Evolutionary conservation across 805 yeast species (phyloP).

Genomic region (Brettanomyces anomalus): DNA sequence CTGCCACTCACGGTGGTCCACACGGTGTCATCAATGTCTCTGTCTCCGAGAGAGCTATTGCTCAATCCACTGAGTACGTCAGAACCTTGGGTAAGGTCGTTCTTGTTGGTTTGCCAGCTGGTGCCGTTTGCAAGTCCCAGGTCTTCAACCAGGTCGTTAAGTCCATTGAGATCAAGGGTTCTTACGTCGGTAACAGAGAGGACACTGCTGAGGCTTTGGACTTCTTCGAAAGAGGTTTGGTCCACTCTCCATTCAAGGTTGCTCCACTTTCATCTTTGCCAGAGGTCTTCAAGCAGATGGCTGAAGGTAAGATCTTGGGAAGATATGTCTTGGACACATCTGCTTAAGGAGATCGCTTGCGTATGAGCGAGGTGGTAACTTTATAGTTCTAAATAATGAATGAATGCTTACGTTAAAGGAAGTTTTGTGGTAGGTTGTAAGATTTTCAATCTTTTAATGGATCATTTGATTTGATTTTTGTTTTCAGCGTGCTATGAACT

Average conservation of each 20-base stretch:
- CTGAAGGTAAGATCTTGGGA: slow-evolving; percentile 5
- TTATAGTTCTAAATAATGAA: too few relatives aligned
- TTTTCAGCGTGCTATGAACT: too few relatives aligned
- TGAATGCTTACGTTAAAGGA: too few relatives aligned
- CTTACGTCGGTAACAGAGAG: slow-evolving; percentile 4
- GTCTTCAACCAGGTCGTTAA: slow-evolving; percentile 4
- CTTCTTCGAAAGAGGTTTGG: slow-evolving; percentile 5
- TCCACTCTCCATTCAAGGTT: slow-evolving; percentile 4
- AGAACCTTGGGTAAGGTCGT: slow-evolving; percentile 18
- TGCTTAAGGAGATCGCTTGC: background rate
- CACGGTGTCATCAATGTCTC: slow-evolving; percentile 11
- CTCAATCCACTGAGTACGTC: slow-evolving; percentile 3
- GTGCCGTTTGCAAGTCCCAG: slow-evolving; percentile 1
- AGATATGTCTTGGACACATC: slow-evolving; percentile 5
- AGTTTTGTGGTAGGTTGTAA: too few relatives aligned
- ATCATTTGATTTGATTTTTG: background rate
- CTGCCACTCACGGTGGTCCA: slow-evolving; percentile 4
- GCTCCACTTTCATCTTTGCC: slow-evolving; percentile 2
- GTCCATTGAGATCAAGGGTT: slow-evolving; percentile 4
- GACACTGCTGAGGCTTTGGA: slow-evolving; percentile 6
- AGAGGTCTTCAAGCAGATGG: slow-evolving; percentile 4
- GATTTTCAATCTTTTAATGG: too few relatives aligned
- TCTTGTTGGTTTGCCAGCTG: slow-evolving; percentile 17
- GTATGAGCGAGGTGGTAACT: background rate
- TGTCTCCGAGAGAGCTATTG: slow-evolving; percentile 4